Conservation (phyloP, 208 protist genomes). For the Acanthamoeba castellanii region DNA sequence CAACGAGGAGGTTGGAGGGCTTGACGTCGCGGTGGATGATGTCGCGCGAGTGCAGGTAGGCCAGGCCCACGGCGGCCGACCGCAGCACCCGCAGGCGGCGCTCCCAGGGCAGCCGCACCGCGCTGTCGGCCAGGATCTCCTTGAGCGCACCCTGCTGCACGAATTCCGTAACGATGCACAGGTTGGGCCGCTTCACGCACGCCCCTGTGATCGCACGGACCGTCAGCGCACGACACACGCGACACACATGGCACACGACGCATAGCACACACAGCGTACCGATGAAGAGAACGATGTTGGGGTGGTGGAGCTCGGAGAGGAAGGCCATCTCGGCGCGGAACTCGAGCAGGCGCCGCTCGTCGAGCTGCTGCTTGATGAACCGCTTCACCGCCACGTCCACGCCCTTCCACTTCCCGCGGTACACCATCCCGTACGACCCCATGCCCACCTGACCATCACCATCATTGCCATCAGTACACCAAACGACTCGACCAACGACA, state of each 20-base stretch:
- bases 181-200: slow-evolving; percentile 79
- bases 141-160: slow-evolving; percentile 81
- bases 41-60: slow-evolving; percentile 48
- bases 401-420: slow-evolving; percentile 38
- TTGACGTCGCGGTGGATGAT: slow-evolving; percentile 42
- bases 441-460: slow-evolving; percentile 25
- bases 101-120: background rate
- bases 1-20: too few relatives aligned
- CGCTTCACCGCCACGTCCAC: slow-evolving; percentile 60
- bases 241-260: too few relatives aligned
- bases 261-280: background rate
- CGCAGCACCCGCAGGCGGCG: slow-evolving; percentile 1
- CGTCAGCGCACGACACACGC: background rate
- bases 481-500: background rate
- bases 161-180: slow-evolving; percentile 86
- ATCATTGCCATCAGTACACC: background rate
- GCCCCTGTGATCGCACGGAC: background rate
- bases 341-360: slow-evolving; percentile 32
- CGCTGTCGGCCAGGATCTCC: slow-evolving; percentile 74
- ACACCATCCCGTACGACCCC: slow-evolving; percentile 39
- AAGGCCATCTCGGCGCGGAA: slow-evolving; percentile 68
- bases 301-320: slow-evolving; percentile 57
- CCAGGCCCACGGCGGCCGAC: slow-evolving; percentile 39
- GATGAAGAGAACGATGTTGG: slow-evolving; percentile 67
- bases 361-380: slow-evolving; percentile 72